These are phyloP conservation scores for Fusarium buxicola DNA, from an alignment of 2,329 filamentous ascomycete species.

Conservation along the genomic window DNA sequence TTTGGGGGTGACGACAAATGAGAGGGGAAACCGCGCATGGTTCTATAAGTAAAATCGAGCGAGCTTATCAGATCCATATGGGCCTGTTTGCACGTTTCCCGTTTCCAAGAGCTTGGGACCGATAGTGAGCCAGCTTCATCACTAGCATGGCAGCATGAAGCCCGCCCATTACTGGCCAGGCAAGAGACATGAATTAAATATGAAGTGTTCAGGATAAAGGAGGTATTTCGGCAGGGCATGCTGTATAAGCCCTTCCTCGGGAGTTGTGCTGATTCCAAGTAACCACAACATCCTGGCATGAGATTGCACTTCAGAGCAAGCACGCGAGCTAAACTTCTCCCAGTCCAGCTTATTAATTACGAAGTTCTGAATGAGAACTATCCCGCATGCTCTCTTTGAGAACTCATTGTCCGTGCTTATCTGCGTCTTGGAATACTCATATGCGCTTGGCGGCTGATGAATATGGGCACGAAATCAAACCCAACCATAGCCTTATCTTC, in stretches of 20 bases:
- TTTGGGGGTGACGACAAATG: conserved; percentile 11
- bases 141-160: conserved; percentile 1
- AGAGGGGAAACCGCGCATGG: conserved; percentile 3
- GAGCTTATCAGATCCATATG: not conserved
- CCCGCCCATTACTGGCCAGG: not conserved
- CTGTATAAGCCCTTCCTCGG: not conserved
- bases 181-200: not conserved
- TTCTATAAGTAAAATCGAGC: conserved; percentile 2
- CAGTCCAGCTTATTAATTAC: not conserved
- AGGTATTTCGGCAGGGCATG: not conserved
- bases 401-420: not conserved
- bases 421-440: not conserved
- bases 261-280: not conserved
- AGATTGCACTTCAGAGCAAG: not conserved
- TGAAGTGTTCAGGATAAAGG: not conserved
- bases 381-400: not conserved
- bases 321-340: not conserved
- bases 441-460: not conserved
- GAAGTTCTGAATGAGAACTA: not conserved
- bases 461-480: not conserved
- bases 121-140: conserved; percentile 11
- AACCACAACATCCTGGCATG: not conserved
- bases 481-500: no score
- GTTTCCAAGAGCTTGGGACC: conserved; percentile 25
- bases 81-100: conserved; percentile 21